phyloP scores from a whole-genome alignment of 176 grass and related monocot genomes.

The Alloteropsis semialata region DNA sequence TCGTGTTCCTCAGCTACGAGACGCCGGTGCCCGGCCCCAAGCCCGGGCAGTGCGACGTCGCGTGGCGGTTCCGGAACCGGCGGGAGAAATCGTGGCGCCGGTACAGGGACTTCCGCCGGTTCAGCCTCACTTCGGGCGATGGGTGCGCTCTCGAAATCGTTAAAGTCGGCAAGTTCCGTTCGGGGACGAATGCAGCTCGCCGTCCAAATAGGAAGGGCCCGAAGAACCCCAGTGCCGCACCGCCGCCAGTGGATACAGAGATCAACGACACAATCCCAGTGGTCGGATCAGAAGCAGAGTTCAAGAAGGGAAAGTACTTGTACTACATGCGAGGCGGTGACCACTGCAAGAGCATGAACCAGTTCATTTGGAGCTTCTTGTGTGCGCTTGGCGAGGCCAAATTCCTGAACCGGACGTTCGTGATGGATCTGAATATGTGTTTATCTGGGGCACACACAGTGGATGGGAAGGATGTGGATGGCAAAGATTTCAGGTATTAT shows the following conservation, averaged over 20 bases:
- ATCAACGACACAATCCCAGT: conserved; percentile 88
- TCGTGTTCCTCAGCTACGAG: conserved; percentile 86
- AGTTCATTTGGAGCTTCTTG: conserved; percentile 89
- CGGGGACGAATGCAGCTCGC: conserved; percentile 71
- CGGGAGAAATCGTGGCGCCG: conserved; percentile 87
- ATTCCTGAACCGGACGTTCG: conserved; percentile 88
- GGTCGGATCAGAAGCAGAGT: conserved; percentile 75
- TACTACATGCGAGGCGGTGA: conserved; percentile 91
- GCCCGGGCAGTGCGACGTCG: conserved; percentile 62
- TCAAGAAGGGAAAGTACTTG: conserved; percentile 67
- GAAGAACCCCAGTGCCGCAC: conserved; percentile 1
- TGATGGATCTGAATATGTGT: conserved; percentile 82
- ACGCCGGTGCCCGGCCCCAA: conserved; percentile 49
- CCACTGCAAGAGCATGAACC: conserved; percentile 98
- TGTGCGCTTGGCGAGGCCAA: conserved; percentile 91
- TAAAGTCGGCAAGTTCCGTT: conserved; percentile 78
- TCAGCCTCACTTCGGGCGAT: conserved; percentile 49
- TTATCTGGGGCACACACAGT: conserved; percentile 67
- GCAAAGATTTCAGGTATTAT: conserved; percentile 88
- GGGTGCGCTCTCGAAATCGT: conserved; percentile 55
- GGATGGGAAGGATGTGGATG: conserved; percentile 76
- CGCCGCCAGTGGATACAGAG: conserved; percentile 48
- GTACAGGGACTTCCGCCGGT: conserved; percentile 86
- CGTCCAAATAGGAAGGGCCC: background rate
- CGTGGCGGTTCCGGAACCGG: conserved; percentile 86